Conservation (phyloP, 805 yeast species). For the Schwanniomyces occidentalis region DNA sequence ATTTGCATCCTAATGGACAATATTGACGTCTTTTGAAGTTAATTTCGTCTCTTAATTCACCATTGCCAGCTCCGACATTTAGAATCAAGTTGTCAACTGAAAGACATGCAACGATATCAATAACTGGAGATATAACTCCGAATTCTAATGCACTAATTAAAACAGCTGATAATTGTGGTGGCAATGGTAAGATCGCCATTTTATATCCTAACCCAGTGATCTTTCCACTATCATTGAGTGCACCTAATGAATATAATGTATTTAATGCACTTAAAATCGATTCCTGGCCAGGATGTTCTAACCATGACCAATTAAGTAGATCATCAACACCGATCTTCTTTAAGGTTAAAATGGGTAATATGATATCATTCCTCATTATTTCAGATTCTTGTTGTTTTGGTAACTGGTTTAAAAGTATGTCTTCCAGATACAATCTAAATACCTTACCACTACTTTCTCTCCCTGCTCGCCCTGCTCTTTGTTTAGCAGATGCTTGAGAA, state of each 20-base stretch:
- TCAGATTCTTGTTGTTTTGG: slow-evolving; percentile 90
- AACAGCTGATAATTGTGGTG: slow-evolving; percentile 91
- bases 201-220: slow-evolving; percentile 79
- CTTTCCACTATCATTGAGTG: slow-evolving; percentile 72
- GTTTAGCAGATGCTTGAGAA: slow-evolving; percentile 92
- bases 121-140: slow-evolving; percentile 61
- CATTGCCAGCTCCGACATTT: slow-evolving; percentile 60
- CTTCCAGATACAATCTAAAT: slow-evolving; percentile 77
- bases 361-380: slow-evolving; percentile 80
- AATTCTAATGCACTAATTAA: slow-evolving; percentile 66
- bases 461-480: slow-evolving; percentile 99
- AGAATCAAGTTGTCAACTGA: slow-evolving; percentile 86
- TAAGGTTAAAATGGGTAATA: slow-evolving; percentile 80
- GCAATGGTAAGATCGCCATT: slow-evolving; percentile 86
- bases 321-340: slow-evolving; percentile 84
- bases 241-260: slow-evolving; percentile 75
- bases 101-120: slow-evolving; percentile 89
- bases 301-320: slow-evolving; percentile 86
- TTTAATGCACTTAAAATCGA: slow-evolving; percentile 74
- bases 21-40: slow-evolving; percentile 70
- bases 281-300: slow-evolving; percentile 83
- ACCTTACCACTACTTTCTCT: slow-evolving; percentile 92
- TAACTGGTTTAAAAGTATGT: slow-evolving; percentile 55
- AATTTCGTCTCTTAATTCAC: slow-evolving; percentile 80
- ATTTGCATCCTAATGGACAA: slow-evolving; percentile 67